Evolutionary conservation across 768 basidiomycete genomes (phyloP), one percentile per base, ranked within the genome.

Genomic region (Leucocoprinus birnbaumii): DNA sequence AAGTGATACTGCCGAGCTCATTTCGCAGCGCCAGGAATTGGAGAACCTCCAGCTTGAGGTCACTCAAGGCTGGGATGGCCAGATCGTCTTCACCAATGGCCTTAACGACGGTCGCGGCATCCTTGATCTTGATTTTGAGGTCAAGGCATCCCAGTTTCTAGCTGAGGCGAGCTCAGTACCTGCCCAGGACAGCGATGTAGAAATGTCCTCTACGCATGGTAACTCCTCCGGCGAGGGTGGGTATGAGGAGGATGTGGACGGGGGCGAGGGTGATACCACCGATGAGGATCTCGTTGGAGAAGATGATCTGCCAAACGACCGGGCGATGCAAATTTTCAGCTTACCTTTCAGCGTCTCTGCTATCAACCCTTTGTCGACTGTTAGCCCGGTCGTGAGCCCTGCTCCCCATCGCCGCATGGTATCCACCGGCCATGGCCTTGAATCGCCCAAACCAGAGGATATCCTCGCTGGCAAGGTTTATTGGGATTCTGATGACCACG

Each of bases 281-380:
- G 90, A 91, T 64, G 87, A 90, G 58, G 89, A 93, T 58, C 83
- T 91, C 48, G 84, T 91, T n/a, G 88, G 86, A 51, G 79, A 83
- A 8, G 80, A 84, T 57, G 83, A 86, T 53, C 73, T 89, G 5
- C 87, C 85, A 24, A 91, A 89, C 53, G 82, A 82, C n/a, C 83
- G 82, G 53, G 87, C 87, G 21, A 87, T 90, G 83, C 73, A 76
- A 56, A 73, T 88, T 43, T 88, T 90, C 73, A 80, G 74, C 61
- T 79, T 84, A 59, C 90, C 89, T 7, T 67, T 73, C 55, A 78
- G 75, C 18, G 78, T 87, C 40, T 80, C 81, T 24, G 80, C 82
- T 10, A 86, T 91, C 69, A 80, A 91, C 56, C 89, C 89, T 48
- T 69, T 86, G 63, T 89, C 85, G n/a, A 90, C 86, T 7, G 77